Conservation (phyloP, 2,329 filamentous ascomycete species). For the Neofusicoccum umdonicola region DNA sequence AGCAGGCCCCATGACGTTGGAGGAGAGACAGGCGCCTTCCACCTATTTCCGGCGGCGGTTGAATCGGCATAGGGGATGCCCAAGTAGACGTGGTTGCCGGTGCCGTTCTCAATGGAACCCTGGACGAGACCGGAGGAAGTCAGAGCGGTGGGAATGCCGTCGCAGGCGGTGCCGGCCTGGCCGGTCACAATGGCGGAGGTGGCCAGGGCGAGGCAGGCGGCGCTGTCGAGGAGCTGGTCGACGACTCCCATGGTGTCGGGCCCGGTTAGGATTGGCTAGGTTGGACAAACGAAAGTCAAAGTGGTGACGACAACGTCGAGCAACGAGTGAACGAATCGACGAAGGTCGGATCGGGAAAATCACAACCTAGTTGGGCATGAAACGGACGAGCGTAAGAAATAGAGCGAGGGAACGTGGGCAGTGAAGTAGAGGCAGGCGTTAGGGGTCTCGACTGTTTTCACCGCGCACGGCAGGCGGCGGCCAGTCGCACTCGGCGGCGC, state of each 20-base stretch:
- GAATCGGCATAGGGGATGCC: conserved; percentile 18
- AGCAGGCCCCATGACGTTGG: not conserved
- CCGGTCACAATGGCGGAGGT: not conserved
- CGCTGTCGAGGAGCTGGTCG: not conserved
- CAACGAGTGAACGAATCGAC: not conserved
- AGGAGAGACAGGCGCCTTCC: conserved; percentile 5
- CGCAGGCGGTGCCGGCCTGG: conserved; percentile 5
- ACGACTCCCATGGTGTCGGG: conserved; percentile 1
- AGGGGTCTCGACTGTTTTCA: conserved; percentile 8
- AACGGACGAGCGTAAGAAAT: conserved; percentile 13
- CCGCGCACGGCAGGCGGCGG: not conserved
- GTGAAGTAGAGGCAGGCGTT: not conserved
- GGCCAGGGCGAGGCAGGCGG: not conserved
- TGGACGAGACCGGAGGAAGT: conserved; percentile 13
- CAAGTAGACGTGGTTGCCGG: conserved; percentile 15
- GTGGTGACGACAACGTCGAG: not conserved
- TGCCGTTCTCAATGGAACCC: conserved; percentile 6
- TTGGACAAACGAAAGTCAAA: not conserved
- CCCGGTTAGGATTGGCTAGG: not conserved
- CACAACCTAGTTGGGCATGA: conserved; percentile 10
- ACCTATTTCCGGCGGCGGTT: conserved; percentile 13
- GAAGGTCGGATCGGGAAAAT: not conserved
- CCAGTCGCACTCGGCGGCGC: not conserved
- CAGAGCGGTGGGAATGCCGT: conserved; percentile 1
- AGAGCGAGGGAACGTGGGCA: conserved; percentile 1